Base-by-base conservation (phyloP, 345 rosid genomes). In the Citrus maxima region DNA sequence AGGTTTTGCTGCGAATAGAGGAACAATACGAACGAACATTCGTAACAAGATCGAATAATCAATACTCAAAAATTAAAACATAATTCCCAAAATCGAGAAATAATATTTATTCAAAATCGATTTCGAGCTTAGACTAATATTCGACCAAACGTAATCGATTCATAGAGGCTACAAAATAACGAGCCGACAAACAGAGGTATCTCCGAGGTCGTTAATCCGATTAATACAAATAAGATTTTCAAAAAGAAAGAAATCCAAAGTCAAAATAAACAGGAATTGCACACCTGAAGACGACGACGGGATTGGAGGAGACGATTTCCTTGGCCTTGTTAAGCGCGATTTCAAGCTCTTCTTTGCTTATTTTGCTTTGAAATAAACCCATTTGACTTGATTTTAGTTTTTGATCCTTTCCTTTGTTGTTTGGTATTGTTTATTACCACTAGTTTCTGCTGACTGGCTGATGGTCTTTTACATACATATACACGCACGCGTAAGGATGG, bases 271-370 rank as follows among this genome's bases (percentile, higher is more conserved):
- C 2, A 59, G 34, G 25, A 16, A n/a, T 25, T 19, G 25, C 21
- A 18, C 6, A 87, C 94, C 94, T 92, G 89, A 91, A 93, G 74
- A 93, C 89, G 34, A 91, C 89, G 38, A 88, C 94, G 0, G 94
- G 94, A 63, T 86, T 79, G 65, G 95, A 82, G 42, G 90, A 67
- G 34, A 88, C 88, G 70, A 90, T 82, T 81, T 87, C 90, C 82
- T 88, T 86, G 12, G 87, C 92, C 76, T 91, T 90, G 81, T 77
- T 77, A 66, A 83, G 68, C 46, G 86, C 92, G 79, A 79, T 75
- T 54, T 88, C 83, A 42, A 79, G 70, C 75, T 87, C 90, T 84
- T 88, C 84, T 73, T 87, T 82, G 84, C 73, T 89, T 72, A 65
- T 70, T 30, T 76, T 74, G 81, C 68, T 76, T 21, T 83, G 42